A percentile compares a stretch with the other conserved stretches of the same genome.
These are phyloP conservation scores for Phytophthora capsici DNA, from an alignment of 352 stramenopile genomes.

Conservation along the genomic window DNA sequence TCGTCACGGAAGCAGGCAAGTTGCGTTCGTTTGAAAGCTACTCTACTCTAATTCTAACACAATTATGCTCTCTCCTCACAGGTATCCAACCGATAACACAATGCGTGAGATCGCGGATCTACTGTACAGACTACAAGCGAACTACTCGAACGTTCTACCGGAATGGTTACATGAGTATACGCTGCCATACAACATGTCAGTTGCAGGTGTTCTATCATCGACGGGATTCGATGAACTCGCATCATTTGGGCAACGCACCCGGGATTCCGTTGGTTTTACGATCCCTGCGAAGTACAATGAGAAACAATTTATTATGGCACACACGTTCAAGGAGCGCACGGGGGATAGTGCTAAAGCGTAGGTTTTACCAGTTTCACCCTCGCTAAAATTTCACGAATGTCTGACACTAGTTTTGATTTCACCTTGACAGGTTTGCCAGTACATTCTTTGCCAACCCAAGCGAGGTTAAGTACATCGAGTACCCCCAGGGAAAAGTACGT, in stretches of 20 bases:
- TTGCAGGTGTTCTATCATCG: slow-evolving; percentile 45
- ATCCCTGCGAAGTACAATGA: slow-evolving; percentile 33
- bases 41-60: too few species aligned
- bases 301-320: slow-evolving; percentile 52
- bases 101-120: slow-evolving; percentile 55
- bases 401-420: neutral
- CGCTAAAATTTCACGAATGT: neutral
- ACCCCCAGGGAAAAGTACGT: slow-evolving; percentile 53
- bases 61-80: slow-evolving; percentile 10
- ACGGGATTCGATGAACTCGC: slow-evolving; percentile 51
- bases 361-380: neutral
- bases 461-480: slow-evolving; percentile 58
- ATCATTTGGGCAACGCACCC: slow-evolving; percentile 43
- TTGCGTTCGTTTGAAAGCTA: neutral
- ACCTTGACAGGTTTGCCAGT: slow-evolving; percentile 49
- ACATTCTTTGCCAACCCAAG: slow-evolving; percentile 67
- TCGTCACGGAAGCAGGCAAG: slow-evolving; percentile 68
- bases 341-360: slow-evolving; percentile 68
- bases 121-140: slow-evolving; percentile 47
- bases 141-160: slow-evolving; percentile 47
- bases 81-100: slow-evolving; percentile 59
- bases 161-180: slow-evolving; percentile 62
- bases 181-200: slow-evolving; percentile 62
- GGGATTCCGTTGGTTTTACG: slow-evolving; percentile 12
- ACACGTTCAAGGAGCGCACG: slow-evolving; percentile 68